Conservation (phyloP, 768 basidiomycete species). For the Cubamyces lactineus region DNA sequence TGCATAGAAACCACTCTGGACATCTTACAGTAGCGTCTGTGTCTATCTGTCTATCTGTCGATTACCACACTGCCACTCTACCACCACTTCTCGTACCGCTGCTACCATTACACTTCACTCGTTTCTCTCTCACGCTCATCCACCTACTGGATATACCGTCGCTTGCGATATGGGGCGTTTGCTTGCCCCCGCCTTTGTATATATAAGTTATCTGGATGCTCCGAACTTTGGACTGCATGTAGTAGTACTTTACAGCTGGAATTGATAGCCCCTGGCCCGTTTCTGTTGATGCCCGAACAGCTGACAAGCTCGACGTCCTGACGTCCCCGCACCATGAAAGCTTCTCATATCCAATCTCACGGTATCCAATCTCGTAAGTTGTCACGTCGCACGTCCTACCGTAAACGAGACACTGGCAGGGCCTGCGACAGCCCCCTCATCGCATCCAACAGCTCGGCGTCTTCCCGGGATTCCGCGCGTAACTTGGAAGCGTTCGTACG, state of each 20-base stretch:
- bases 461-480: constrained; percentile 17
- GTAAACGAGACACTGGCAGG: constrained; percentile 11
- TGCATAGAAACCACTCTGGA: too few species aligned
- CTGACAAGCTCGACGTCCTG: too few species aligned
- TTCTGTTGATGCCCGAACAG: not conserved
- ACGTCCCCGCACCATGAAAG: too few species aligned
- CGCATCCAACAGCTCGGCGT: constrained; percentile 23
- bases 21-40: too few species aligned
- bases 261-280: not conserved
- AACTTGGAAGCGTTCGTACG: not conserved
- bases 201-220: constrained; percentile 9
- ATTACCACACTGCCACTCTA: too few species aligned
- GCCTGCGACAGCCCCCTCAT: constrained; percentile 12
- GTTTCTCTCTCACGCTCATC: too few species aligned
- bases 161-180: not conserved
- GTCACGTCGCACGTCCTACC: not conserved
- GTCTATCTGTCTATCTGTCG: too few species aligned
- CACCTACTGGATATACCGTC: not conserved
- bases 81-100: too few species aligned
- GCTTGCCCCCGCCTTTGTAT: not conserved
- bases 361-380: not conserved
- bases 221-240: constrained; percentile 4
- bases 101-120: not conserved
- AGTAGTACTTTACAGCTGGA: constrained; percentile 7
- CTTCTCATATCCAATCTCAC: too few species aligned